Conservation (phyloP, 129 eudicot species). For the Pittosporum tobira region DNA sequence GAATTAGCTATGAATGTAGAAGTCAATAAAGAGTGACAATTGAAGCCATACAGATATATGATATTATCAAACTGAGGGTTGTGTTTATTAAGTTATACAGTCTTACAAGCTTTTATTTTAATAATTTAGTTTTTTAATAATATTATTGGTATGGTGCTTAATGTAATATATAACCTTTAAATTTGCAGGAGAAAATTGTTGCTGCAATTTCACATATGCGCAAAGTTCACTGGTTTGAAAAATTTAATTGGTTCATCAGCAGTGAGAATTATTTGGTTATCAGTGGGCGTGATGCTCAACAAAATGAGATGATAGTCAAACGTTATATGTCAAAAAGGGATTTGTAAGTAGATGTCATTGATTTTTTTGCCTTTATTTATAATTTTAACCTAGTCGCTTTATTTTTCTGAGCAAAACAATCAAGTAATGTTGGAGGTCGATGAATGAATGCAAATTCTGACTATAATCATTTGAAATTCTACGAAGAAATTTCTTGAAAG, state of each 20-base stretch:
- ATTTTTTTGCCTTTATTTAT: background rate
- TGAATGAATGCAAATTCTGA: background rate
- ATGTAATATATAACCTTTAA: background rate
- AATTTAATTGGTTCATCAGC: constrained; percentile 95
- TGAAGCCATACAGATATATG: background rate
- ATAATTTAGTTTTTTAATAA: background rate
- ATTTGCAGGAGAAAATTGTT: constrained; percentile 75
- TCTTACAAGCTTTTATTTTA: background rate
- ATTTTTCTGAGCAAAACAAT: background rate
- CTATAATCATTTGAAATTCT: background rate
- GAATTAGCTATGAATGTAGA: background rate
- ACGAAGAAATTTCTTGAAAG: background rate
- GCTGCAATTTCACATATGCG: constrained; percentile 90
- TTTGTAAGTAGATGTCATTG: constrained; percentile 50
- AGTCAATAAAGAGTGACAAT: background rate
- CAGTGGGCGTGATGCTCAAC: constrained; percentile 99
- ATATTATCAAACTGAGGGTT: background rate
- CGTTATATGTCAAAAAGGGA: constrained; percentile 98
- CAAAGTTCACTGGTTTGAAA: constrained; percentile 98
- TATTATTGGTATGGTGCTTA: background rate
- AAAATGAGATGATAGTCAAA: constrained; percentile 97
- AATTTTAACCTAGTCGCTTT: background rate
- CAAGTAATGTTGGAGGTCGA: background rate
- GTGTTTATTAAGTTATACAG: background rate
- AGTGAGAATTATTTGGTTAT: constrained; percentile 92